Base-by-base conservation (phyloP, 805 yeast species). In the Metschnikowia amazonensis region DNA sequence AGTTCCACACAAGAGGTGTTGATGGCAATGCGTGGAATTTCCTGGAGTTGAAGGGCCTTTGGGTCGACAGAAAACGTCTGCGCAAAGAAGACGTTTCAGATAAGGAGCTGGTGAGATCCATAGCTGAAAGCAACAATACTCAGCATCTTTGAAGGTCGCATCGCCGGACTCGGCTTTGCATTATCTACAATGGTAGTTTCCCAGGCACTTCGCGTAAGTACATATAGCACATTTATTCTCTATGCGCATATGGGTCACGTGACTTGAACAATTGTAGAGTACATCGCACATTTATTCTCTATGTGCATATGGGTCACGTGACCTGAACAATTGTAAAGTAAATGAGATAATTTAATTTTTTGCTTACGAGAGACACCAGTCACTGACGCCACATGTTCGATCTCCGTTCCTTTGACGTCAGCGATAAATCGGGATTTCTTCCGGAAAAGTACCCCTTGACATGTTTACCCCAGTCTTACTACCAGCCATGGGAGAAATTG, bases 401-500 rank as follows among this genome's bases (percentile, higher is more conserved):
- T 25, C 38, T 84, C 30, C 74, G 69, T 45, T 84, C 83, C 59
- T 90, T 81, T 62, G 90, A 82, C 35, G 77, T 90, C 31, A 83
- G 86, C 18, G 77, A 80, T 3, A 63, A 58, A 23, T 77, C 87
- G 0, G 98, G 97, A 25, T 90, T 90, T 59, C 72, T 92, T 18
- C 96, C 97, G 2, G 75, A 74, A 7, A 69, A 71, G 39, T 63
- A 76, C 21, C 97, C 97, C 0, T 66, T 86, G 10, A 69, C 66
- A 18, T 61, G 69, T 31, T 72, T 90, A 30, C 80, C 89, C 1
- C 76, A 77, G 38, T 67, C 65, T 3, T 87, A 84, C 59, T 87
- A 77, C 59, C 65, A 69, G 37, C 83, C 86, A 4, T 90, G 98
- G 98, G 97, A 90, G 60, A 57, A 60, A 13, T 58, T 87, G 17